phyloP scores from a whole-genome alignment of 2,329 filamentous ascomycete species.

The Aplosporella prunicola region DNA sequence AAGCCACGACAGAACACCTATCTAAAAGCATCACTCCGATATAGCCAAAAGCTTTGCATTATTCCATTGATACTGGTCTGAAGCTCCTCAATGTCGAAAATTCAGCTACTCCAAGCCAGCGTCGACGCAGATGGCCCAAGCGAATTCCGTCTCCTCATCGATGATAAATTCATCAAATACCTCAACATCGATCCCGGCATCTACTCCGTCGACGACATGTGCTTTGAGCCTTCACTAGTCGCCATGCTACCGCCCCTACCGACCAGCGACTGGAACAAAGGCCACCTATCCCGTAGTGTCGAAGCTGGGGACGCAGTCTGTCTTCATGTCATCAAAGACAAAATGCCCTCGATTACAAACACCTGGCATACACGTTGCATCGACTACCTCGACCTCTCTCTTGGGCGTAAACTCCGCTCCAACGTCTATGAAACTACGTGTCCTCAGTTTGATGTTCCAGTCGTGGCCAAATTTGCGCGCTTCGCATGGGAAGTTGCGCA shows the following conservation, averaged over 20 bases:
- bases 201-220: conserved; percentile 24
- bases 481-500: conserved; percentile 31
- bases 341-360: conserved; percentile 24
- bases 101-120: conserved; percentile 13
- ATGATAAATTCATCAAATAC: conserved; percentile 32
- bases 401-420: too few species aligned
- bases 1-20: too few species aligned
- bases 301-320: conserved; percentile 21
- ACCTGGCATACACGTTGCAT: conserved; percentile 28
- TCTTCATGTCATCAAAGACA: conserved; percentile 15
- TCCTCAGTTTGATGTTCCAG: neutral
- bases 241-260: conserved; percentile 30
- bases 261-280: conserved; percentile 33
- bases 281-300: conserved; percentile 22
- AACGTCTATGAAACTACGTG: conserved; percentile 15
- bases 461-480: conserved; percentile 31
- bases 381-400: conserved; percentile 30
- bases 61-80: too few species aligned
- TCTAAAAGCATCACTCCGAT: too few species aligned
- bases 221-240: conserved; percentile 25
- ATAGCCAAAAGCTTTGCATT: too few species aligned
- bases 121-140: conserved; percentile 16
- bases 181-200: conserved; percentile 30
- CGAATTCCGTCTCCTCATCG: conserved; percentile 32
- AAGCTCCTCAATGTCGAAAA: neutral